These are phyloP conservation scores for Geotrichum restrictum DNA, from an alignment of 1,139 yeast genomes.

Conservation along the genomic window DNA sequence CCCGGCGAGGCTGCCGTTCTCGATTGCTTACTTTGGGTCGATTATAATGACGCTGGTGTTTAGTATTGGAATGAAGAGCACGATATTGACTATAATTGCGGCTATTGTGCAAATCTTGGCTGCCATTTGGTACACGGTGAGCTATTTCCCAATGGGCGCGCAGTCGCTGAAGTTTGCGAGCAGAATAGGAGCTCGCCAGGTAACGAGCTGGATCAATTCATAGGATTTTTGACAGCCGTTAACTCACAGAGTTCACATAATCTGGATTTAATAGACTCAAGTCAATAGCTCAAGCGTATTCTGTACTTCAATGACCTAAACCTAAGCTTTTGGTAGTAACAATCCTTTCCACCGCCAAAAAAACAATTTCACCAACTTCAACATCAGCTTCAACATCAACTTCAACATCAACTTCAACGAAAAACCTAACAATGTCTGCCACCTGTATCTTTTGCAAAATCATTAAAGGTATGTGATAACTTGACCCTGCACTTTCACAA, in stretches of 20 bases:
- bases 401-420: not conserved
- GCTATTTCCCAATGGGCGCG: conserved; percentile 95
- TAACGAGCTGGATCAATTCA: conserved; percentile 43
- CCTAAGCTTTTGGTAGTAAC: no score
- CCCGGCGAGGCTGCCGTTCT: conserved; percentile 71
- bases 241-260: not conserved
- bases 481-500: no score
- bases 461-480: conserved; percentile 69
- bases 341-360: no score
- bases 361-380: no score
- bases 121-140: conserved; percentile 79
- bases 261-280: no score
- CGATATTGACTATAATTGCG: conserved; percentile 70
- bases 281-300: no score
- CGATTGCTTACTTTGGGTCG: conserved; percentile 71
- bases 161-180: conserved; percentile 81
- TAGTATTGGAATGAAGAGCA: conserved; percentile 54
- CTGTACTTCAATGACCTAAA: no score
- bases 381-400: no score
- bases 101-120: conserved; percentile 78
- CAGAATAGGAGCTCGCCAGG: conserved; percentile 71
- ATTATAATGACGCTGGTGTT: conserved; percentile 63
- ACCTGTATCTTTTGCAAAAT: conserved; percentile 88
- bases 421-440: conserved; percentile 31
- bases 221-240: conserved; percentile 24